These are phyloP conservation scores for Aspergillus sp. DNA, from an alignment of 2,329 filamentous ascomycete genomes.

Conservation along the genomic window DNA sequence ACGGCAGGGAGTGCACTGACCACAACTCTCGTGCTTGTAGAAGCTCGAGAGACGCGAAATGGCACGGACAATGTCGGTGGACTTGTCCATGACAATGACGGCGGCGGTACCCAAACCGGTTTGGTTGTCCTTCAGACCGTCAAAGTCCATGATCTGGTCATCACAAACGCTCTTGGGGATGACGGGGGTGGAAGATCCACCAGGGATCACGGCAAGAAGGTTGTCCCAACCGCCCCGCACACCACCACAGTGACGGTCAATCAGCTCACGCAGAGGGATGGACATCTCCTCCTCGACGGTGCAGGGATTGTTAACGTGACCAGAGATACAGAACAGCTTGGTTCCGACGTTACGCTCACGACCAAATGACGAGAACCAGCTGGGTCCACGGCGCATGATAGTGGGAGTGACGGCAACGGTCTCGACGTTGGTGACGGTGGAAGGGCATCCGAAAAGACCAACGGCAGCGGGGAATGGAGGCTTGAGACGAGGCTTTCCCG, in stretches of 20 bases:
- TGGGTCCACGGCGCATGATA: constrained; percentile 85
- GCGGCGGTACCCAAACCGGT: constrained; percentile 95
- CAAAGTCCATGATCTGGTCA: constrained; percentile 98
- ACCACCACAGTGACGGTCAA: constrained; percentile 97
- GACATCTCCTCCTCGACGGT: constrained; percentile 99
- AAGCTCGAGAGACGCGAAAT: constrained; percentile 92
- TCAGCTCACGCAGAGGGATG: constrained; percentile 90
- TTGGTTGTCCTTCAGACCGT: constrained; percentile 95
- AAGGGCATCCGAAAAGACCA: constrained; percentile 95
- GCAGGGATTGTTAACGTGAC: constrained; percentile 96
- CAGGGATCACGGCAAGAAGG: constrained; percentile 88
- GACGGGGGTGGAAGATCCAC: constrained; percentile 93
- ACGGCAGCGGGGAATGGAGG: constrained; percentile 96
- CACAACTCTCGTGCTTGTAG: constrained; percentile 97
- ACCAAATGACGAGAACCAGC: constrained; percentile 90
- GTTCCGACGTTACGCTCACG: constrained; percentile 95
- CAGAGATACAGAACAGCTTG: constrained; percentile 97
- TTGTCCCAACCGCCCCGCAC: constrained; percentile 98
- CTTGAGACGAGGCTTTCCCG: constrained; percentile 97
- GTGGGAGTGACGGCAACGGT: constrained; percentile 93
- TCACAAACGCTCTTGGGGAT: constrained; percentile 87
- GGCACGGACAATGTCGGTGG: constrained; percentile 88
- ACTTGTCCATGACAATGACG: constrained; percentile 99
- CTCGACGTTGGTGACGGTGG: constrained; percentile 97
- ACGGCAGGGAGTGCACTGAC: constrained; percentile 98